phyloP scores from a whole-genome alignment of 352 stramenopile genomes.

The Blastocystis sp. region DNA sequence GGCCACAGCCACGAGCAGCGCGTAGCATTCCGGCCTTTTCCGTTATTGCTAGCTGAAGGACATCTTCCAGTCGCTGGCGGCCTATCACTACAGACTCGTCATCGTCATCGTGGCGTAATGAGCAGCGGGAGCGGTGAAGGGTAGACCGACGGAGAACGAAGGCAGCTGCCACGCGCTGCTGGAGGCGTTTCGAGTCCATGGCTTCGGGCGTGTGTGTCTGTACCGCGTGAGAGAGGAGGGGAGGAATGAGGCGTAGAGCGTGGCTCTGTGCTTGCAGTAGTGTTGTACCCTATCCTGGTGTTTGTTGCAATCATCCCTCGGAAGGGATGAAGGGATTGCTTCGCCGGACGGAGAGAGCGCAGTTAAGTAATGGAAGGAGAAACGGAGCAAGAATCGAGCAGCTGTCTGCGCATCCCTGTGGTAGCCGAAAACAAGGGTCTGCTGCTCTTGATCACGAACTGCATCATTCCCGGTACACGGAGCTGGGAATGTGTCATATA shows the following conservation, averaged over 20 bases:
- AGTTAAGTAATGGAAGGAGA: background rate
- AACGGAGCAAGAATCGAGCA: conserved; percentile 11
- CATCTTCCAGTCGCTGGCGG: conserved; percentile 34
- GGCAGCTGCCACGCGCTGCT: background rate
- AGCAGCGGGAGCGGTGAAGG: background rate
- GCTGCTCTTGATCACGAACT: conserved; percentile 18
- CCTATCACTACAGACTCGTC: conserved; percentile 16
- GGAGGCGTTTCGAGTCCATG: conserved; percentile 6
- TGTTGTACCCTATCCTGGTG: background rate
- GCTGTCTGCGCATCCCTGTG: conserved; percentile 37
- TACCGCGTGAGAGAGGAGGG: background rate
- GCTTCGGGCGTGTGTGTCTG: conserved; percentile 13
- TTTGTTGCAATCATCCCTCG: conserved; percentile 40
- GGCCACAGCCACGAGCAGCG: conserved; percentile 23
- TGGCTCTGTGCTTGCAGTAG: background rate
- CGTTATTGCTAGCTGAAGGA: conserved; percentile 11
- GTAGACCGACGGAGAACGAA: conserved; percentile 9
- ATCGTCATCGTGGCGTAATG: conserved; percentile 30
- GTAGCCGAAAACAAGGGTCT: conserved; percentile 11
- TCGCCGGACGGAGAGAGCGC: background rate
- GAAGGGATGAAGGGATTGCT: background rate
- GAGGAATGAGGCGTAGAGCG: background rate
- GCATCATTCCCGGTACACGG: conserved; percentile 6
- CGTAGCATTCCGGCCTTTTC: background rate
- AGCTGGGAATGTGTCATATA: background rate